Conservation (phyloP, 108 stramenopile species). For the Discostella stelligeroides region DNA sequence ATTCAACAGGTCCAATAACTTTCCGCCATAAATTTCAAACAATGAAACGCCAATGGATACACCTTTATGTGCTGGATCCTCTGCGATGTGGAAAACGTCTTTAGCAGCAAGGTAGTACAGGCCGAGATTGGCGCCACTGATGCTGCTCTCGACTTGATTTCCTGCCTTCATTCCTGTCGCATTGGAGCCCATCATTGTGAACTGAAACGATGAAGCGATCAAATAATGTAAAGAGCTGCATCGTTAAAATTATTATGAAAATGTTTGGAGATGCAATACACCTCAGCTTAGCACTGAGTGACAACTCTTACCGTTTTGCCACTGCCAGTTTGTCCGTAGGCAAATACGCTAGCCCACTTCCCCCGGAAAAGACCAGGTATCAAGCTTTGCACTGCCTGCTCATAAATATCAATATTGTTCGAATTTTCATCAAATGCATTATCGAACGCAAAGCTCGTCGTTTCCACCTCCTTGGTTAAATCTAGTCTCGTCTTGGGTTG, state of each 20-base stretch:
- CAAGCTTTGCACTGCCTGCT: conserved; percentile 74
- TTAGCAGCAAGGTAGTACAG: conserved; percentile 90
- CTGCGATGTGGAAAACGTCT: conserved; percentile 85
- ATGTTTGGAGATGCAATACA: too few species aligned
- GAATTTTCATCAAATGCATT: conserved; percentile 87
- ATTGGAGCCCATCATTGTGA: conserved; percentile 95
- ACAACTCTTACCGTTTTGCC: too few species aligned
- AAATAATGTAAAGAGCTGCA: too few species aligned
- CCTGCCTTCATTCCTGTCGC: conserved; percentile 80
- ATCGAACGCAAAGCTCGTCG: conserved; percentile 93
- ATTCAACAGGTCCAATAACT: conserved; percentile 94
- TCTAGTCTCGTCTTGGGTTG: conserved; percentile 96
- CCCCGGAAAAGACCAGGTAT: conserved; percentile 89
- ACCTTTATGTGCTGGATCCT: conserved; percentile 59
- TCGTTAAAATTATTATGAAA: too few species aligned
- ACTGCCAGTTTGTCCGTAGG: conserved; percentile 91
- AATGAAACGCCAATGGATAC: conserved; percentile 82
- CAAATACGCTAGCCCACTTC: conserved; percentile 92
- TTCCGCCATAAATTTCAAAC: conserved; percentile 99
- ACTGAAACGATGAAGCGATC: too few species aligned
- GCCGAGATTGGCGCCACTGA: conserved; percentile 69
- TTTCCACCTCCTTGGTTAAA: conserved; percentile 96
- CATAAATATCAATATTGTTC: conserved; percentile 83
- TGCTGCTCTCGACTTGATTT: conserved; percentile 41
- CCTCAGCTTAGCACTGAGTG: too few species aligned